phyloP scores from a whole-genome alignment of 345 rosid genomes.

The Murraya koenigii region DNA sequence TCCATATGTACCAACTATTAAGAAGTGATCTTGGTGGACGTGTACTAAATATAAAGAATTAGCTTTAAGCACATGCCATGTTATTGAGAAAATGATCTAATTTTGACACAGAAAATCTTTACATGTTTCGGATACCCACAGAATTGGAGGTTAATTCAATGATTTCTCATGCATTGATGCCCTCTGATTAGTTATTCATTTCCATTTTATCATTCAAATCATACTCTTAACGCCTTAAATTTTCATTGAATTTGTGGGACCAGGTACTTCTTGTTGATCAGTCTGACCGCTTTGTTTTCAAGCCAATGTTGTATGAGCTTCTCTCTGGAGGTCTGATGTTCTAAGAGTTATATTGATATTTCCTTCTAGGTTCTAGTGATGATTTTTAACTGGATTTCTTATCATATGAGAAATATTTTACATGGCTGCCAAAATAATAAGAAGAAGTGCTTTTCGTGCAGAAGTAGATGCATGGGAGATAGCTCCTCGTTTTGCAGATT shows the following conservation, averaged over 20 bases:
- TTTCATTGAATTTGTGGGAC: constrained; percentile 19
- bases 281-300: constrained; percentile 91
- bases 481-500: constrained; percentile 88
- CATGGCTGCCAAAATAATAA: neutral
- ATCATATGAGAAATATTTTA: neutral
- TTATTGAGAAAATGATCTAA: neutral
- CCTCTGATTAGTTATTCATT: neutral
- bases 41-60: neutral
- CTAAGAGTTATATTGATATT: constrained; percentile 1
- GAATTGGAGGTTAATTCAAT: neutral
- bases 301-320: constrained; percentile 93
- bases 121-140: neutral
- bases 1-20: no score
- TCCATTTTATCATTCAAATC: no score
- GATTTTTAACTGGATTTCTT: constrained; percentile 4
- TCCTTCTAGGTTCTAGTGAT: constrained; percentile 9
- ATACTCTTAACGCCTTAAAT: neutral
- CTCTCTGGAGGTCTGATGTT: constrained; percentile 72
- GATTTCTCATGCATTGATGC: neutral
- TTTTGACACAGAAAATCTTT: neutral
- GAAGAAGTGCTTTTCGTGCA: constrained; percentile 30
- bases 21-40: neutral
- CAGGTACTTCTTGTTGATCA: constrained; percentile 94
- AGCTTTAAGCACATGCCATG: neutral
- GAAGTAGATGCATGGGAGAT: constrained; percentile 98